phyloP scores from a whole-genome alignment of 441 rosid genomes.

The Erysimum cheiri region DNA sequence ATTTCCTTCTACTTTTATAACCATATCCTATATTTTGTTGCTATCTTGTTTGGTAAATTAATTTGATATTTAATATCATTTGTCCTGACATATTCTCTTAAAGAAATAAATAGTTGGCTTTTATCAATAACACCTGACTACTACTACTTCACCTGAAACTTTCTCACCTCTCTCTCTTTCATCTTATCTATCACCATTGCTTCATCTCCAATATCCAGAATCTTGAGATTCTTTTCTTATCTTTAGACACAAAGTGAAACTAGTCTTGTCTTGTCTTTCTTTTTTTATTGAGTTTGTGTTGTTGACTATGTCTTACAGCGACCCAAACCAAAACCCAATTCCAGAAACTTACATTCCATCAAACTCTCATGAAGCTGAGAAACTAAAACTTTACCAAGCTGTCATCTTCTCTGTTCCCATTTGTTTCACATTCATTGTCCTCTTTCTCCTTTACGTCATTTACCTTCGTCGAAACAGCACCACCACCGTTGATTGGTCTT shows the following conservation, averaged over 20 bases:
- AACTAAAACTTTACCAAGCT: slow-evolving; percentile 72
- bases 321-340: slow-evolving; percentile 42
- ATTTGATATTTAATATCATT: background rate
- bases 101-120: slow-evolving; percentile 14
- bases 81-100: slow-evolving; percentile 25
- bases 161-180: slow-evolving; percentile 15
- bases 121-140: slow-evolving; percentile 30
- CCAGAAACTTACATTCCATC: slow-evolving; percentile 32
- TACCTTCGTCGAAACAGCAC: slow-evolving; percentile 63
- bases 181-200: slow-evolving; percentile 29
- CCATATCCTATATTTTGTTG: background rate
- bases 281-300: background rate
- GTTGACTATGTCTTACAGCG: slow-evolving; percentile 48
- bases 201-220: slow-evolving; percentile 8
- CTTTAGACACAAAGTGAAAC: background rate
- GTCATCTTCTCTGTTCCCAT: slow-evolving; percentile 75
- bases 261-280: background rate
- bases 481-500: slow-evolving; percentile 63
- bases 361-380: slow-evolving; percentile 45
- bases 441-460: slow-evolving; percentile 73
- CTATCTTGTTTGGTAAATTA: background rate
- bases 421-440: slow-evolving; percentile 68
- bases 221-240: slow-evolving; percentile 15
- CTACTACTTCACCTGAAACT: slow-evolving; percentile 41
- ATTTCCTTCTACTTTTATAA: background rate